A percentile compares a stretch with the other conserved stretches of the same genome.
Evolutionary conservation across 768 basidiomycete genomes (phyloP).

Genomic region (Mycena vulgaris): DNA sequence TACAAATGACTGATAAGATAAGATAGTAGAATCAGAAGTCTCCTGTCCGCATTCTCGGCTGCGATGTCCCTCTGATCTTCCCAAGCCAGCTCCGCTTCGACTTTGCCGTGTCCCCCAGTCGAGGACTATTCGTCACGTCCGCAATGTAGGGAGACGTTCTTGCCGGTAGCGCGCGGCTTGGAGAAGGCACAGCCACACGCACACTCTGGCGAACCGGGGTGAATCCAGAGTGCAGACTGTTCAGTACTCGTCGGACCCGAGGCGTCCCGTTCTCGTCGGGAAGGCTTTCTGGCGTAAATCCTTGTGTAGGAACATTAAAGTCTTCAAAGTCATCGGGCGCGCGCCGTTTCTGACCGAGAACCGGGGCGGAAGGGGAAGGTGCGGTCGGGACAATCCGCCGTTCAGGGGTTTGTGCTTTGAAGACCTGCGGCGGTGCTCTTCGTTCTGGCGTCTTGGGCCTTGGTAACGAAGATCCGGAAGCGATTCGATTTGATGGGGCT

Average conservation of each 20-base stretch:
- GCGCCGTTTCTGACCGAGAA: constrained; percentile 79
- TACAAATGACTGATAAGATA: constrained; percentile 29
- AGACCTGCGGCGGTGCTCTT: constrained; percentile 57
- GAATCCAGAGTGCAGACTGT: constrained; percentile 75
- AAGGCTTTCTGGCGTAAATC: constrained; percentile 70
- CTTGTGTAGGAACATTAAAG: constrained; percentile 74
- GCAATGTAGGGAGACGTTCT: constrained; percentile 58
- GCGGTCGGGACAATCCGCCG: constrained; percentile 45
- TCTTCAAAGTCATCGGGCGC: constrained; percentile 85
- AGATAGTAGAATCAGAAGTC: constrained; percentile 33
- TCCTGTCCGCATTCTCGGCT: constrained; percentile 44
- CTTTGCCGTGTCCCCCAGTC: constrained; percentile 56
- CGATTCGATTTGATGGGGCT: constrained; percentile 49
- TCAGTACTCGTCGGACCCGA: constrained; percentile 72
- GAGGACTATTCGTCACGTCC: constrained; percentile 82
- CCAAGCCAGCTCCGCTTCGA: constrained; percentile 80
- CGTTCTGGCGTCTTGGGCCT: constrained; percentile 72
- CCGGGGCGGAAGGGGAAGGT: constrained; percentile 51
- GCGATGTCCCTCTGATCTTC: constrained; percentile 71
- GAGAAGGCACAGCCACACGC: constrained; percentile 62
- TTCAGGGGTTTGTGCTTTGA: constrained; percentile 70
- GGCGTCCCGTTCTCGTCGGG: constrained; percentile 67
- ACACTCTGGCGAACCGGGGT: constrained; percentile 72
- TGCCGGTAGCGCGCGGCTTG: constrained; percentile 58
- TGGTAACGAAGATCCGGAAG: constrained; percentile 59